Evolutionary conservation across 1,139 yeast species (phyloP).

Genomic region (Saccharomyces hybrid): DNA sequence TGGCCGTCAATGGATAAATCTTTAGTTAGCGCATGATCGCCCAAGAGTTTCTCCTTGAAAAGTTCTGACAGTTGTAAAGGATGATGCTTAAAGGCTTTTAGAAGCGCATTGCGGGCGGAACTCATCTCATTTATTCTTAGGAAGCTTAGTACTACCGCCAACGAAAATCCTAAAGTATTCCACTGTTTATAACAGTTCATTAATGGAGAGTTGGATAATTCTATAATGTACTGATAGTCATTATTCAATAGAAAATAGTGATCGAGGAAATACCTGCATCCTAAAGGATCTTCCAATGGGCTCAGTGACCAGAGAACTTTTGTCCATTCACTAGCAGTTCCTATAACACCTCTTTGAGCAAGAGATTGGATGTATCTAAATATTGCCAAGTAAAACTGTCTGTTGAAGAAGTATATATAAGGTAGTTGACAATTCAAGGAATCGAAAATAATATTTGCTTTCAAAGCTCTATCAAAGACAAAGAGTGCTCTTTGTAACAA

Average conservation of each 20-base stretch:
- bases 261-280: constrained; percentile 76
- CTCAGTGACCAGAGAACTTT: constrained; percentile 60
- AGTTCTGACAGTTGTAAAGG: constrained; percentile 41
- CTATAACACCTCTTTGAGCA: constrained; percentile 70
- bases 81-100: constrained; percentile 46
- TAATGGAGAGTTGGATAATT: constrained; percentile 48
- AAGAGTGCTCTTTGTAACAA: constrained; percentile 69
- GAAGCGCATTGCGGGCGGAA: constrained; percentile 42
- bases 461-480: constrained; percentile 64
- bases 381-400: constrained; percentile 67
- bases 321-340: constrained; percentile 69
- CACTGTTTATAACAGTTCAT: constrained; percentile 53
- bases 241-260: constrained; percentile 64
- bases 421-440: constrained; percentile 64
- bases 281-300: constrained; percentile 79
- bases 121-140: constrained; percentile 35
- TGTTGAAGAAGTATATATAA: constrained; percentile 62
- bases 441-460: constrained; percentile 43
- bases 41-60: constrained; percentile 21
- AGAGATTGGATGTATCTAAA: constrained; percentile 65
- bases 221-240: constrained; percentile 54
- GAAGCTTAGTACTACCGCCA: constrained; percentile 58
- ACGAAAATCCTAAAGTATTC: constrained; percentile 68
- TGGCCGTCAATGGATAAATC: constrained; percentile 20
- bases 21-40: constrained; percentile 11